These are phyloP conservation scores for Mucor indicus DNA, from an alignment of 371 early-diverging fungal species.

Conservation along the genomic window DNA sequence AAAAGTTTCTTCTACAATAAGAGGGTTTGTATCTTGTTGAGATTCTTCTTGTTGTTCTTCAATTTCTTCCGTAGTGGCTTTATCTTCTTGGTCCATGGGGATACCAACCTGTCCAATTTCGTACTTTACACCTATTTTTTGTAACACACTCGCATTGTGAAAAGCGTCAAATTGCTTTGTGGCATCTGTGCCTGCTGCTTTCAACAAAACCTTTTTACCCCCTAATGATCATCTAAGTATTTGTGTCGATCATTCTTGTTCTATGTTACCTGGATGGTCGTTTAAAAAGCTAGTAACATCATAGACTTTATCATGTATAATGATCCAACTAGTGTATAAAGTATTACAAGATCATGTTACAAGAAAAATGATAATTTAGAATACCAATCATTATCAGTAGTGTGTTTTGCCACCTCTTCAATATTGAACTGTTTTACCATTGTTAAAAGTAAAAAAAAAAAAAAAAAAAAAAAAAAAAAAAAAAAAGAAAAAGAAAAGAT, in stretches of 20 bases:
- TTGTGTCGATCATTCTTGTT: background rate
- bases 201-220: slow-evolving; percentile 70
- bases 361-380: background rate
- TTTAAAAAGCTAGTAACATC: slow-evolving; percentile 77
- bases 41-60: background rate
- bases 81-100: background rate
- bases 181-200: slow-evolving; percentile 86
- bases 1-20: slow-evolving; percentile 21
- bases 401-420: background rate
- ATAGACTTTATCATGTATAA: slow-evolving; percentile 74
- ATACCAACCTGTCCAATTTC: too few species aligned
- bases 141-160: slow-evolving; percentile 63
- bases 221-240: background rate
- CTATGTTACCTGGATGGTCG: slow-evolving; percentile 58
- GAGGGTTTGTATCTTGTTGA: background rate
- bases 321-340: slow-evolving; percentile 72
- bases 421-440: background rate
- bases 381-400: background rate
- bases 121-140: background rate
- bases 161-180: slow-evolving; percentile 86
- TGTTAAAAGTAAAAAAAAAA: background rate
- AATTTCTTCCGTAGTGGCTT: background rate
- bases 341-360: background rate
- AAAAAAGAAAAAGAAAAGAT: background rate
- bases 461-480: background rate